Base-by-base conservation (phyloP, 805 yeast species). In the Geotrichum ghanense region DNA sequence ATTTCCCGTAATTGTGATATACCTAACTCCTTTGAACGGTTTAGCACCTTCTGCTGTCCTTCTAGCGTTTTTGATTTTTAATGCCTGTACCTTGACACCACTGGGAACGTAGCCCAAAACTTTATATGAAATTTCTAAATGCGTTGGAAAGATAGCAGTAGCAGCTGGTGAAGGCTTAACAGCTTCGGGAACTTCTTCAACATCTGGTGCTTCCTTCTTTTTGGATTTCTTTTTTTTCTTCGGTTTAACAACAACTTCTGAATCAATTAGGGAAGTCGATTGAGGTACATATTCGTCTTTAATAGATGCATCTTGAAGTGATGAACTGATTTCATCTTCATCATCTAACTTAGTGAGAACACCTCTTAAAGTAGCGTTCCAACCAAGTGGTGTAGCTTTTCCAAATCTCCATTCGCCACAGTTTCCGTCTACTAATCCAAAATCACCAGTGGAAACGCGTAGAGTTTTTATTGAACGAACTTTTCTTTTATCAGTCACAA, bases 21-120 rank as follows among this genome's bases (percentile, higher is more conserved):
- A 89, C 58, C 88, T 83, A 19, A 89, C 96, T 1, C 97, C 97
- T 61, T 88, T 89, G 68, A 78, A 89, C 0, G 95, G 95, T 56
- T 79, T 81, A 9, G 77, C 81, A 3, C 69, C 68, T 2, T 76
- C 78, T 3, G 75, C 74, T 47, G 78, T 55, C 0, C 90, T 88
- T 52, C 67, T 68, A n/a, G 72, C 68, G 51, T 76, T 70, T 5
- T 70, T 55, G 16, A 86, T 73, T 55, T 76, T 74, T 50, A 88
- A 64, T 23, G 81, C 70, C 10, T 76, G 81, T 2, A 88, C 82
- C 54, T 75, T 77, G 39, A 83, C 65, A 1, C 90, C 88, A 60
- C 94, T 83, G 1, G 92, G 84, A 1, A 85, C 70, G 5, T 74
- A 69, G 0, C 95, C 95, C 51, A 77, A 76, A 53, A 79, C 71